Evolutionary conservation across 73 alveolate genomes (phyloP), one percentile per base, ranked within the genome.

Genomic region (Halteria grandinella): DNA sequence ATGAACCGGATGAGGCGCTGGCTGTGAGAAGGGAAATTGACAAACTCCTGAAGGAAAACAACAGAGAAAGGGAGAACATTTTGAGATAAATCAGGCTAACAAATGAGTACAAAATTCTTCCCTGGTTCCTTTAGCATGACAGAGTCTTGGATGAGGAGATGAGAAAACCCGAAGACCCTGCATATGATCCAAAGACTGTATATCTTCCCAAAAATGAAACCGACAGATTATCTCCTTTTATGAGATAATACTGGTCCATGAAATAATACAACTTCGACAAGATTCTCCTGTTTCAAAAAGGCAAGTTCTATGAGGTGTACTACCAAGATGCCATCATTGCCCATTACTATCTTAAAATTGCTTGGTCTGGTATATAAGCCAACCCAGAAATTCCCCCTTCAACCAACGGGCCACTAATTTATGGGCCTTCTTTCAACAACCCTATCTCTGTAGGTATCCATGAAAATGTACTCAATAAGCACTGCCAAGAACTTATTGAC

Each of bases 271-370:
- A 95, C 70, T 89, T 92, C 80, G 99, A 95, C 84, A 95, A 95
- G 75, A 93, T 94, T 51, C 92, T 94, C 43, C 87, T 93, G 59
- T 95, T 95, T 84, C 83, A 93, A 88, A 83, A 90, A 51, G 99
- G 99, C 6, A 93, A 91, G 85, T 95, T 95, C 85, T 95, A 95
- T 71, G 99, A 93, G 86, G 33, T 95, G 32, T 95, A 93, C 71
- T 95, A 79, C 76, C 90, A 89, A 41, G 99, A 95, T 77, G 99
- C 99, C 8, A 90, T 90, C 57, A 88, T 95, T 48, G 94, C 95
- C 2, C 93, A 90, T 77, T 89, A 92, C 32, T 79, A 72, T 11
- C 75, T 89, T 21, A 88, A 83, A 33, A 75, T 93, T 59, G 71
- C 78, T 60, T 93, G 95, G 95, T 86, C 86, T 90, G 93, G 95